phyloP scores from a whole-genome alignment of 176 grass and related monocot species.

The Melocanna baccifera region DNA sequence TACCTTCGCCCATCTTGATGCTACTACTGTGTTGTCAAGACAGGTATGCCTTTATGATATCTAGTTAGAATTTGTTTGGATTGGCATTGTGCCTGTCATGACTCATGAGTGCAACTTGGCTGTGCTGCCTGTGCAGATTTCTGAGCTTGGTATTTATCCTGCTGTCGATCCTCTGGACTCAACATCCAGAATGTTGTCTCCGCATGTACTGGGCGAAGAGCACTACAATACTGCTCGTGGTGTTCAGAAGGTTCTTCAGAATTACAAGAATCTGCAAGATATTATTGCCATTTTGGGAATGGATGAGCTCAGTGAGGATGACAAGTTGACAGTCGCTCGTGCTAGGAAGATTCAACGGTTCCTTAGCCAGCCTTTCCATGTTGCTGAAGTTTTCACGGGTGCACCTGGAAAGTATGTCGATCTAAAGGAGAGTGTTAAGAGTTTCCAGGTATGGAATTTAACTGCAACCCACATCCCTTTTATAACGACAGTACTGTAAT shows the following conservation, averaged over 20 bases:
- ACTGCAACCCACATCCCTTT: not conserved
- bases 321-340: conserved; percentile 87
- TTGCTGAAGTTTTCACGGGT: conserved; percentile 97
- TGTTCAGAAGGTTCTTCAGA: conserved; percentile 99
- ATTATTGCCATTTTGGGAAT: conserved; percentile 99
- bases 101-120: conserved; percentile 10
- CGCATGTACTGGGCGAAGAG: conserved; percentile 77
- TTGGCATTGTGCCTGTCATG: conserved; percentile 11
- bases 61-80: not conserved
- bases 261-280: conserved; percentile 99
- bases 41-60: conserved; percentile 41
- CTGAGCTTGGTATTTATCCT: conserved; percentile 95
- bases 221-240: conserved; percentile 98
- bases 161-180: conserved; percentile 89
- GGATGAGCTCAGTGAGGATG: conserved; percentile 97
- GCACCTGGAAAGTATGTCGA: conserved; percentile 92
- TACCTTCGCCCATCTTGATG: conserved; percentile 97
- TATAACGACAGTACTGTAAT: not conserved
- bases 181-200: conserved; percentile 95
- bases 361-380: conserved; percentile 94
- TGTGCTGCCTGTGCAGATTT: conserved; percentile 56
- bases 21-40: conserved; percentile 91
- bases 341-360: conserved; percentile 97
- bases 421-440: conserved; percentile 78
- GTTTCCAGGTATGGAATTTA: conserved; percentile 75